Evolutionary conservation across 306 rosid genomes (phyloP).

Genomic region (Quercus cerris): DNA sequence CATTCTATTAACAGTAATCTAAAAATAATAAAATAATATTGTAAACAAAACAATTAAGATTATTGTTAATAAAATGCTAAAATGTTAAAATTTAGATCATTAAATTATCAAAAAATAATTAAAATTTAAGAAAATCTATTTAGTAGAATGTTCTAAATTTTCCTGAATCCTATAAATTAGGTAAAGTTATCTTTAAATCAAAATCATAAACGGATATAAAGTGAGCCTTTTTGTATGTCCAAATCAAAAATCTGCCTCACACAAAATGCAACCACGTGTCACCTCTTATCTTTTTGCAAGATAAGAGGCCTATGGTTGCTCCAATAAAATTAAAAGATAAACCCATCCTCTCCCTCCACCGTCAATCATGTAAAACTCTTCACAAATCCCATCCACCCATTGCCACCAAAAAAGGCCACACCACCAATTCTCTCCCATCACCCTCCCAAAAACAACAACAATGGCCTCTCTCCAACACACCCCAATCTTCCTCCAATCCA

Average conservation of each 20-base stretch:
- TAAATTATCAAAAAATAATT: too few relatives aligned
- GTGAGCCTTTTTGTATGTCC: neutral
- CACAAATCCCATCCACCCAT: constrained; percentile 9
- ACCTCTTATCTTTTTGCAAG: constrained; percentile 25
- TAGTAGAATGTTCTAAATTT: too few relatives aligned
- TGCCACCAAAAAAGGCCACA: neutral
- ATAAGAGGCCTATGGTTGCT: constrained; percentile 23
- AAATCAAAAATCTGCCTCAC: neutral
- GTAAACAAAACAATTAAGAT: too few relatives aligned
- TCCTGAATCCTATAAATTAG: too few relatives aligned
- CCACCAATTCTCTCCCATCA: neutral
- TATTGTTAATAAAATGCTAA: too few relatives aligned
- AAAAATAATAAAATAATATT: too few relatives aligned
- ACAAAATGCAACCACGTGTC: constrained; percentile 34
- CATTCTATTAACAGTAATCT: too few relatives aligned
- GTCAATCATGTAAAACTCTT: neutral
- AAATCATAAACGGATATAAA: neutral
- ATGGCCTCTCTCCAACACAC: constrained; percentile 79
- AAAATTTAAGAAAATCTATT: too few relatives aligned
- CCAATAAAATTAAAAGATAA: constrained; percentile 10
- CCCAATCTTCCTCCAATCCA: constrained; percentile 59
- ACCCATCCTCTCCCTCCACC: neutral
- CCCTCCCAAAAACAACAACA: neutral
- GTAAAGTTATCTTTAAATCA: too few relatives aligned
- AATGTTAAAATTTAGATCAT: too few relatives aligned